phyloP scores from a whole-genome alignment of 345 rosid species.

The Lumnitzera littorea region DNA sequence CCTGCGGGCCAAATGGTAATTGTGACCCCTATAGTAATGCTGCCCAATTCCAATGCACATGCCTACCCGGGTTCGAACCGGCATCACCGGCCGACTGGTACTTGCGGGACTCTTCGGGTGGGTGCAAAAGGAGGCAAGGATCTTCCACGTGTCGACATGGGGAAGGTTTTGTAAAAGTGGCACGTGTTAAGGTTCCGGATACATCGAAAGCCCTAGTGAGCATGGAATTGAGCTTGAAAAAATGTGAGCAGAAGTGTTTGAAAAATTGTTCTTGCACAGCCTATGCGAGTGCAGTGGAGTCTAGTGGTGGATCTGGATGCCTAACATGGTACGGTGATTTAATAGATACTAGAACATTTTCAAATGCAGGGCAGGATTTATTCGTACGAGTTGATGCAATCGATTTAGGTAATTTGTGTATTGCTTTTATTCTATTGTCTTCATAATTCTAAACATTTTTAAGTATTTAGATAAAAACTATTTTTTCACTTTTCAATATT shows the following conservation, averaged over 20 bases:
- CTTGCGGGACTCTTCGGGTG: slow-evolving; percentile 30
- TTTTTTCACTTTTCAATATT: too few relatives aligned
- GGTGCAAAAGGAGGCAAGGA: slow-evolving; percentile 34
- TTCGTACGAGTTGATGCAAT: slow-evolving; percentile 26
- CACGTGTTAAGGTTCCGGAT: slow-evolving; percentile 41
- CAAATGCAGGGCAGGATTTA: slow-evolving; percentile 41
- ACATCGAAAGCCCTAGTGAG: slow-evolving; percentile 28
- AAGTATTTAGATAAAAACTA: too few relatives aligned
- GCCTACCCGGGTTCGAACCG: slow-evolving; percentile 61
- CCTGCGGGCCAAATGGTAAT: slow-evolving; percentile 42
- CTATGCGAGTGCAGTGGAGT: slow-evolving; percentile 42
- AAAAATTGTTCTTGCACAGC: slow-evolving; percentile 52
- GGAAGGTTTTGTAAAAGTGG: slow-evolving; percentile 45
- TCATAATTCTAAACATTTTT: too few relatives aligned
- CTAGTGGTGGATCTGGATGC: slow-evolving; percentile 38
- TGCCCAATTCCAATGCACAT: slow-evolving; percentile 30
- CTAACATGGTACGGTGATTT: slow-evolving; percentile 43
- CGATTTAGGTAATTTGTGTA: too few relatives aligned
- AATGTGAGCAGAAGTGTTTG: slow-evolving; percentile 32
- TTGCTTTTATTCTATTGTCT: too few relatives aligned
- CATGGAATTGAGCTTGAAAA: slow-evolving; percentile 30
- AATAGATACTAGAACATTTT: slow-evolving; percentile 30
- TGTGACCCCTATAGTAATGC: slow-evolving; percentile 23
- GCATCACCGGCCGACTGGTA: slow-evolving; percentile 28
- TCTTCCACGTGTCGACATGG: slow-evolving; percentile 17